Conservation (phyloP, 1,284 basidiomycete genomes). For the Ceratobasidium sp. region DNA sequence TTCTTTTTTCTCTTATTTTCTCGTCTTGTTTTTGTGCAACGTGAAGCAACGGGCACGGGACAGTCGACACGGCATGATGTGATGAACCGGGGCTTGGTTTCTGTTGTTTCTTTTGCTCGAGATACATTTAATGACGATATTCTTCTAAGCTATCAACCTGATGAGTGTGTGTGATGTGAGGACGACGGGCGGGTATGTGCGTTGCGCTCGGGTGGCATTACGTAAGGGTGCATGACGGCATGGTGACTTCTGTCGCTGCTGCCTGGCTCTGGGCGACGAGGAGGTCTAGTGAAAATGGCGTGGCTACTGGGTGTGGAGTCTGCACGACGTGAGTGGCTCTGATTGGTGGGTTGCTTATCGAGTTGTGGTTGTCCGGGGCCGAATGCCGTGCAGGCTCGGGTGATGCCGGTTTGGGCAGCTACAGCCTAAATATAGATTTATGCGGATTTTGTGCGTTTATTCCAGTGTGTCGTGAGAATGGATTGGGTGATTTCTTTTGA, state of each 20-base stretch:
- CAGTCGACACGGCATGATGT: constrained; percentile 1
- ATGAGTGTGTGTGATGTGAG: too few relatives aligned
- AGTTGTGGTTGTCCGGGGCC: background rate
- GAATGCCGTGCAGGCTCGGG: background rate
- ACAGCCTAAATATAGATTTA: background rate
- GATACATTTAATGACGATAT: constrained; percentile 16
- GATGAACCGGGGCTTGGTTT: constrained; percentile 1
- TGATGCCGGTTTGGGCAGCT: background rate
- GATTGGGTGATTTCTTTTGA: too few relatives aligned
- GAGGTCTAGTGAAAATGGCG: too few relatives aligned
- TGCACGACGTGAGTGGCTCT: background rate
- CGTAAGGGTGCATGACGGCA: background rate
- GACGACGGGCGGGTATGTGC: background rate
- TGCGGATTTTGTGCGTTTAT: too few relatives aligned
- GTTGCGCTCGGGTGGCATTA: background rate
- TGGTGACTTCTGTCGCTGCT: background rate
- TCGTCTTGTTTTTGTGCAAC: background rate
- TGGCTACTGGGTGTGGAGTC: background rate
- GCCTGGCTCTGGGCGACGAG: background rate
- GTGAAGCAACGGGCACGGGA: background rate
- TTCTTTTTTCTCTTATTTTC: background rate
- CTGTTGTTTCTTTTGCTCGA: constrained; percentile 7
- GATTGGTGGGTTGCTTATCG: background rate
- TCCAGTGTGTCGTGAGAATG: too few relatives aligned
- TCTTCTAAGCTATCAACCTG: too few relatives aligned